phyloP scores from a whole-genome alignment of 306 rosid genomes.

The Gynostemma pentaphyllum region DNA sequence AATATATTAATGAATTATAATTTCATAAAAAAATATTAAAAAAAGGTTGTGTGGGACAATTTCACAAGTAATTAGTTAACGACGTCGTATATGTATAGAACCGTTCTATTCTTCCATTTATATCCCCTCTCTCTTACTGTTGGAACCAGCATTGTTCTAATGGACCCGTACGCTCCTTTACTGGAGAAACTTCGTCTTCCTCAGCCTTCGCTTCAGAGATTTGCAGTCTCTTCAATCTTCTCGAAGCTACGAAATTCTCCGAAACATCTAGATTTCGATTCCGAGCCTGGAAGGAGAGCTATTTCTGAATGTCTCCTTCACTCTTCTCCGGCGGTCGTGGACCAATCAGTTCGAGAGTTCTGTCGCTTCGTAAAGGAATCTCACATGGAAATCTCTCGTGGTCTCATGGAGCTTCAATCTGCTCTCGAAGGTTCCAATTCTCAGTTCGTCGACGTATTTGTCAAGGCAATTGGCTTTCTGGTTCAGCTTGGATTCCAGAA shows the following conservation, averaged over 20 bases:
- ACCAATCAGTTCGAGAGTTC: slow-evolving; percentile 72
- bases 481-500: slow-evolving; percentile 48
- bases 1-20: too few species aligned
- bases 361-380: slow-evolving; percentile 64
- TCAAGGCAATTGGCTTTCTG: slow-evolving; percentile 65
- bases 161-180: slow-evolving; percentile 53
- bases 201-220: slow-evolving; percentile 77
- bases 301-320: slow-evolving; percentile 59
- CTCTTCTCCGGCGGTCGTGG: slow-evolving; percentile 56
- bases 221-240: slow-evolving; percentile 72
- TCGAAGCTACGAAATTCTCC: slow-evolving; percentile 73
- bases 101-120: background rate
- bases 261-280: slow-evolving; percentile 40
- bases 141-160: slow-evolving; percentile 7
- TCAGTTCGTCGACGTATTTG: slow-evolving; percentile 42
- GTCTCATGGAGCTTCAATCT: slow-evolving; percentile 63
- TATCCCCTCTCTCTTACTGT: background rate
- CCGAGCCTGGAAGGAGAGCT: slow-evolving; percentile 67
- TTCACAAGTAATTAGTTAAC: too few species aligned
- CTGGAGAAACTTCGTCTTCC: slow-evolving; percentile 65
- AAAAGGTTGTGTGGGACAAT: too few species aligned
- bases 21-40: too few species aligned
- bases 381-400: slow-evolving; percentile 29
- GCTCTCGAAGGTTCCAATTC: slow-evolving; percentile 59
- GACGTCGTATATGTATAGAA: too few species aligned